phyloP scores from a whole-genome alignment of 306 rosid genomes.

The Cucurbita pepo region DNA sequence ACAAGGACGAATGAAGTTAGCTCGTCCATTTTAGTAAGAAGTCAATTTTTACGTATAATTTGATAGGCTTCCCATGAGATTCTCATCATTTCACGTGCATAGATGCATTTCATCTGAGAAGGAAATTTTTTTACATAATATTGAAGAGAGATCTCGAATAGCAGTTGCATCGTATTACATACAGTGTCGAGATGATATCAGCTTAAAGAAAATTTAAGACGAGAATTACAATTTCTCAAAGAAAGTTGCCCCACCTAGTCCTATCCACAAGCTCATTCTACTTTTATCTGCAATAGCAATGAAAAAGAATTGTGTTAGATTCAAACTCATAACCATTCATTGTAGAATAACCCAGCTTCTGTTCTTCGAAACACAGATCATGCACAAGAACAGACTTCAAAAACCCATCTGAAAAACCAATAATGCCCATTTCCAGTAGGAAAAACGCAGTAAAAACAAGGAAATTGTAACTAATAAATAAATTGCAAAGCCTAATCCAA shows the following conservation, averaged over 20 bases:
- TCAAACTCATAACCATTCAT: not conserved
- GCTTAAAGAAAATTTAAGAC: not conserved
- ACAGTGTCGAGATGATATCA: not conserved
- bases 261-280: not conserved
- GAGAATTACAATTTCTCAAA: not conserved
- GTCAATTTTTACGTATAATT: not conserved
- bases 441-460: not conserved
- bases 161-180: not conserved
- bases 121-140: not conserved
- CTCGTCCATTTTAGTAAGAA: not conserved
- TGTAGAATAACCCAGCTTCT: not conserved
- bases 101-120: not conserved
- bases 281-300: conserved; percentile 8
- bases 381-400: not conserved
- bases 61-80: not conserved
- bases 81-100: not conserved
- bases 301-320: conserved; percentile 1
- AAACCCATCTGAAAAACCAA: not conserved
- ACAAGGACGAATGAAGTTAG: not conserved
- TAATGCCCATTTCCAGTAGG: not conserved
- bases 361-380: not conserved
- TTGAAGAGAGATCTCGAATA: not conserved
- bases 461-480: not conserved
- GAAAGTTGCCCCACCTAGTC: conserved; percentile 25
- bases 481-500: not conserved